Conservation (phyloP, 164 flowering plant genomes). For the Euptelea pleiosperma region DNA sequence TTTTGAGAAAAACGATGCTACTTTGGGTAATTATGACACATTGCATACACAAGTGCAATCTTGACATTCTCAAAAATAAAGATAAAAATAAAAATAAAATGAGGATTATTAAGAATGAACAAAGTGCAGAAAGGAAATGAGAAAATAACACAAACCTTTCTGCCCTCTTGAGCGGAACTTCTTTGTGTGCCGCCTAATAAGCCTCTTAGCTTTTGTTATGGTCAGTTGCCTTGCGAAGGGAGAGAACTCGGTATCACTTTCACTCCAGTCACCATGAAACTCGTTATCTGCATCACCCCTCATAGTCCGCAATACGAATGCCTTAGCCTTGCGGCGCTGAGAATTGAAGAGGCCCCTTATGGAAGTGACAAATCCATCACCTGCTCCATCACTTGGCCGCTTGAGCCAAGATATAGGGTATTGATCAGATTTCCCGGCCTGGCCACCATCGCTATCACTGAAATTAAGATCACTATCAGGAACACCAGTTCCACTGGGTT, state of each 20-base stretch:
- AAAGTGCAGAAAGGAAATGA: neutral
- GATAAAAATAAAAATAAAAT: neutral
- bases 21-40: too few relatives aligned
- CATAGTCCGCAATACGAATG: slow-evolving; percentile 92
- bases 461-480: slow-evolving; percentile 69
- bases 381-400: slow-evolving; percentile 87
- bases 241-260: slow-evolving; percentile 86
- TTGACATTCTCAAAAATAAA: neutral
- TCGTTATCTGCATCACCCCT: slow-evolving; percentile 91
- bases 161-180: slow-evolving; percentile 80
- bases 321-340: slow-evolving; percentile 89
- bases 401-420: slow-evolving; percentile 55
- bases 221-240: slow-evolving; percentile 93
- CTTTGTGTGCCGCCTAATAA: slow-evolving; percentile 89
- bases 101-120: neutral
- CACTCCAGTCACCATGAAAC: slow-evolving; percentile 89
- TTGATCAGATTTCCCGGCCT: slow-evolving; percentile 61
- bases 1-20: too few relatives aligned
- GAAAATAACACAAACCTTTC: slow-evolving; percentile 53
- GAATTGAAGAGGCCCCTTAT: slow-evolving; percentile 85
- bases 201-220: slow-evolving; percentile 83
- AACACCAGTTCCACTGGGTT: slow-evolving; percentile 36
- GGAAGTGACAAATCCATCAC: slow-evolving; percentile 97
- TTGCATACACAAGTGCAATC: too few relatives aligned
- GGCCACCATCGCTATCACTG: slow-evolving; percentile 82